Percentiles rank a stretch among this genome's conserved stretches.
Conservation (phyloP, 306 rosid species). For the Cicer arietinum region DNA sequence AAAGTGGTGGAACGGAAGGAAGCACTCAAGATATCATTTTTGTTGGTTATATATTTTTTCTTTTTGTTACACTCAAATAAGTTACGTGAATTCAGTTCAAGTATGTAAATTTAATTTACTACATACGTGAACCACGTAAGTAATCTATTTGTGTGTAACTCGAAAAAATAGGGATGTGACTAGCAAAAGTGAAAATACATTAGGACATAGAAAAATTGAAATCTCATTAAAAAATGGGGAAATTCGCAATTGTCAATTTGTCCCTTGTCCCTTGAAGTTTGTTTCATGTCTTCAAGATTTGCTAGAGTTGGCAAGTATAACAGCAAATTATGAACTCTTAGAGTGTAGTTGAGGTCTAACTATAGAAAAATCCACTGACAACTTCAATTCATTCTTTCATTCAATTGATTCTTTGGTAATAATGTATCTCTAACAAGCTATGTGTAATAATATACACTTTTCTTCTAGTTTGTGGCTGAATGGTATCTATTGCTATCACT, state of each 20-base stretch:
- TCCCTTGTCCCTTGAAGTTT: not conserved
- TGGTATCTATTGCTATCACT: constrained; percentile 10
- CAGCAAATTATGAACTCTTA: constrained; percentile 15
- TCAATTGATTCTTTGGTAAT: constrained; percentile 54
- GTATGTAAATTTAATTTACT: no score
- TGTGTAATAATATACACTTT: constrained; percentile 37
- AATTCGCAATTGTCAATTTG: not conserved
- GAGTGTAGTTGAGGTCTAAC: constrained; percentile 49
- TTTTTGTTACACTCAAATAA: no score
- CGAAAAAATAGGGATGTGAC: no score
- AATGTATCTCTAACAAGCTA: constrained; percentile 24
- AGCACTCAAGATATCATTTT: constrained; percentile 22
- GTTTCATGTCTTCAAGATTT: constrained; percentile 39
- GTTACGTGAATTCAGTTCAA: no score
- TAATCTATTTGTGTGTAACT: no score
- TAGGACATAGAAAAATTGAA: constrained; percentile 1
- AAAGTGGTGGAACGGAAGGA: constrained; percentile 19
- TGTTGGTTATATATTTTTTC: no score
- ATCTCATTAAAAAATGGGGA: not conserved
- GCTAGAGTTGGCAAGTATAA: constrained; percentile 16
- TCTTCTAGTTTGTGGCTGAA: constrained; percentile 25
- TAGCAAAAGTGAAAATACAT: not conserved
- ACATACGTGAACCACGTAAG: no score
- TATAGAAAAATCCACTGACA: constrained; percentile 37
- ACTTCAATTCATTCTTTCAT: constrained; percentile 59